Evolutionary conservation across 306 rosid genomes (phyloP), one percentile per base, ranked within the genome.

Genomic region (Boehmeria nivea): DNA sequence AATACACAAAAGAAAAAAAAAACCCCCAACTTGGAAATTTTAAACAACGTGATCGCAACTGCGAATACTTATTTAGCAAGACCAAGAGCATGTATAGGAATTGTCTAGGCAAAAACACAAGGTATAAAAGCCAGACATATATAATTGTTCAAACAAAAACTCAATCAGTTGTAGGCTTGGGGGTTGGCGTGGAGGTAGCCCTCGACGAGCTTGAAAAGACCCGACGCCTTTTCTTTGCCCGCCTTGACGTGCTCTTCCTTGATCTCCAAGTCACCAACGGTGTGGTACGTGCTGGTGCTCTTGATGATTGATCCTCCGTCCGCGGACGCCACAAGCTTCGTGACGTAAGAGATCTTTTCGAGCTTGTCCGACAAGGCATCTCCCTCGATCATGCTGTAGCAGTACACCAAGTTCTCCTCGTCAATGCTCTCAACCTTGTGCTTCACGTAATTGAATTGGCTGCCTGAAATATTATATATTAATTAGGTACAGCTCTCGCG

Each of bases 251-350:
- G 57, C 21, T 65, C 81, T 42, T 81, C 69, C 0, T 56, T 21
- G 17, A 75, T 42, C 46, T 50, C 44, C 0, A 37, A 45, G 20
- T 60, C 72, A 0, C 72, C 83, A 28, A 57, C 71, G 19, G 83
- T 65, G 68, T 75, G 54, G 68, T 64, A 72, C 37, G 53, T 64
- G 55, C 61, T 68, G 7, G 12, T 51, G 31, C 43, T 57, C 73
- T 84, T 84, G 18, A 75, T 46, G n/a, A 68, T 51, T 40, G 68
- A 49, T 47, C 86, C 83, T 51, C 78, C 84, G n/a, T 60, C 72
- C 0, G 72, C 51, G 10, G 53, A n/a, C 22, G 60, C 40, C 34
- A 65, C 66, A 2, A 84, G 2, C 61, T 78, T 81, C 62, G 61
- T 70, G 52, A 72, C 85, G 19, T 70, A 62, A 0, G 19, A 22